These are phyloP conservation scores for Cryptomeria japonica DNA, from an alignment of 75 land plant genomes.

Conservation along the genomic window DNA sequence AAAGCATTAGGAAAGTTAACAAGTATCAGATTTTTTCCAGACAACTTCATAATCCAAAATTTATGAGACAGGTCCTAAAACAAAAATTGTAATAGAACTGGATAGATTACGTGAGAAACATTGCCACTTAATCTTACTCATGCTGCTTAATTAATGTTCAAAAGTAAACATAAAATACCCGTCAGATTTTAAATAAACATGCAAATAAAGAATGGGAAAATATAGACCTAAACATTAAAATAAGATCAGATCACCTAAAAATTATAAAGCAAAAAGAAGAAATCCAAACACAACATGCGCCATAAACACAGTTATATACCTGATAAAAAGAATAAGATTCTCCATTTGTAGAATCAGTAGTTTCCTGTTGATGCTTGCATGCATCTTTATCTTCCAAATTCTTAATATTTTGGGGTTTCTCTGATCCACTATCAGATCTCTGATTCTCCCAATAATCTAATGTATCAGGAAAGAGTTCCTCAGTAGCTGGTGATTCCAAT, in stretches of 20 bases:
- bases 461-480: neutral
- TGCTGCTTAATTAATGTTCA: neutral
- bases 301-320: constrained; percentile 28
- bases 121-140: neutral
- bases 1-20: neutral
- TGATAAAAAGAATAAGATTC: constrained; percentile 81
- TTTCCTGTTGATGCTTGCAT: constrained; percentile 6
- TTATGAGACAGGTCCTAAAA: neutral
- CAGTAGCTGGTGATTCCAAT: constrained; percentile 4
- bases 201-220: neutral
- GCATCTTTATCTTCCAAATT: constrained; percentile 1
- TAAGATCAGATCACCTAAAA: neutral
- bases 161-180: neutral
- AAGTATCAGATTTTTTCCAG: neutral
- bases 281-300: neutral
- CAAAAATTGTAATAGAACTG: neutral
- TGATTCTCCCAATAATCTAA: neutral
- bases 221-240: neutral
- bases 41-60: neutral
- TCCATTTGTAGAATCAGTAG: constrained; percentile 27
- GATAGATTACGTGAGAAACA: neutral
- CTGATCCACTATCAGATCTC: neutral
- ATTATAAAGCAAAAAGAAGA: neutral
- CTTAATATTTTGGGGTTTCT: neutral
- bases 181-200: neutral